Base-by-base conservation (phyloP, 805 yeast genomes). In the Candida hungchunana region DNA sequence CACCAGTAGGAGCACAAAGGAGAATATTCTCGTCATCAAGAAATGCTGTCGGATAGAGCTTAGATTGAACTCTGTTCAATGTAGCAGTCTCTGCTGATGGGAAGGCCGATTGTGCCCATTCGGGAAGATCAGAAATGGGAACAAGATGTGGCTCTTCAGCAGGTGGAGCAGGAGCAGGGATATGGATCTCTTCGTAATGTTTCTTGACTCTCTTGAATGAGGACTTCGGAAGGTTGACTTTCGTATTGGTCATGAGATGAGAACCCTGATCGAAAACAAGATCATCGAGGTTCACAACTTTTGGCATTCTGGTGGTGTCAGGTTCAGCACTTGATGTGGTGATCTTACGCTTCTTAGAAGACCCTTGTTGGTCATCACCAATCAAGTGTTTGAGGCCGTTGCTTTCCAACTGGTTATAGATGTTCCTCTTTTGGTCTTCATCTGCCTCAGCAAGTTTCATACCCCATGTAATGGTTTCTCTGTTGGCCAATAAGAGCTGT, bases 1-100 rank as follows among this genome's bases (percentile, higher is more conserved):
- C 96, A 64, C 98, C 98, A 0, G 98, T 90, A 6, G 98, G 98
- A 1, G 98, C 97, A 70, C 97, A 90, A 48, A 90, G 64, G 13
- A 90, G 63, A 26, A 93, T 56, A 50, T 89, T 90, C 5, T 70
- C 69, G 52, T 85, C 93, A 1, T 73, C 62, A 4, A 69, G 51
- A 45, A 90, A 85, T 0, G 95, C 96, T n/a, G 66, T 54, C 1
- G 93, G 93, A 45, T 62, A 86, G 0, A 89, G 87, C 42, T 73
- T 74, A 1, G 95, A 83, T 58, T 93, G 99, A 12, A 93, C 75
- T 35, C 86, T 64, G 58, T 93, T 93, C 46, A 93, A 68, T 1
- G 79, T 64, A 2, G 70, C 51, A 0, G 88, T 80, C 52, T 83
- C 86, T 1, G 68, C 60, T 0, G 71, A 56, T 1, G 88, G 85